Percentiles rank a stretch among this genome's conserved stretches.
Evolutionary conservation across 2,329 filamentous ascomycete genomes (phyloP).

Genomic region (Sodiomyces alkalinus): DNA sequence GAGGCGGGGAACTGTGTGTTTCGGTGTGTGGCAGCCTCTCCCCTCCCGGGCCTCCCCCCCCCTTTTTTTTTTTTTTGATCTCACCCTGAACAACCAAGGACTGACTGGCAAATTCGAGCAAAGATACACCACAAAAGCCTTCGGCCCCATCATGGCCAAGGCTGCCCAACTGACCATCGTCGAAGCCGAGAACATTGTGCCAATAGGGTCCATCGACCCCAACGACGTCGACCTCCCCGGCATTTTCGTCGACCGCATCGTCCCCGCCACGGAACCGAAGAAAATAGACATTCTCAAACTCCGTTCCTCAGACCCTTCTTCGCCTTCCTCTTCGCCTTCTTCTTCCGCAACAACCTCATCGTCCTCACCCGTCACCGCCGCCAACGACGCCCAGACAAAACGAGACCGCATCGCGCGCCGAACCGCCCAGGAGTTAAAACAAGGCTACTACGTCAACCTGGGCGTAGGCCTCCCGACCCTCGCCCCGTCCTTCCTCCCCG

Average conservation of each 20-base stretch:
- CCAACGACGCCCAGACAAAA: slow-evolving; percentile 32
- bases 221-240: slow-evolving; percentile 66
- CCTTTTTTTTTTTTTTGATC: too few relatives aligned
- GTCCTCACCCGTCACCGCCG: slow-evolving; percentile 22
- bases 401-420: slow-evolving; percentile 60
- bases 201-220: slow-evolving; percentile 55
- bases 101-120: slow-evolving; percentile 14
- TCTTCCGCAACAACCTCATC: slow-evolving; percentile 18
- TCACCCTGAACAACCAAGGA: not conserved
- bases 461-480: slow-evolving; percentile 77
- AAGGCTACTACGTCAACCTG: slow-evolving; percentile 68
- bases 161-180: slow-evolving; percentile 66
- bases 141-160: slow-evolving; percentile 66
- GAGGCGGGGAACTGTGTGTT: slow-evolving; percentile 69
- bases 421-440: slow-evolving; percentile 67
- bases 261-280: slow-evolving; percentile 57
- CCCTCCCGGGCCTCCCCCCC: not conserved
- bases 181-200: slow-evolving; percentile 74
- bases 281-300: slow-evolving; percentile 55
- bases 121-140: slow-evolving; percentile 65
- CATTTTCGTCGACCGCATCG: slow-evolving; percentile 70
- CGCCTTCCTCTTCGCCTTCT: not conserved
- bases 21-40: slow-evolving; percentile 32
- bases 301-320: slow-evolving; percentile 11
- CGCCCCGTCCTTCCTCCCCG: slow-evolving; percentile 61